Base-by-base conservation (phyloP, 2,329 filamentous ascomycete genomes). In the Leptographium lundbergii region DNA sequence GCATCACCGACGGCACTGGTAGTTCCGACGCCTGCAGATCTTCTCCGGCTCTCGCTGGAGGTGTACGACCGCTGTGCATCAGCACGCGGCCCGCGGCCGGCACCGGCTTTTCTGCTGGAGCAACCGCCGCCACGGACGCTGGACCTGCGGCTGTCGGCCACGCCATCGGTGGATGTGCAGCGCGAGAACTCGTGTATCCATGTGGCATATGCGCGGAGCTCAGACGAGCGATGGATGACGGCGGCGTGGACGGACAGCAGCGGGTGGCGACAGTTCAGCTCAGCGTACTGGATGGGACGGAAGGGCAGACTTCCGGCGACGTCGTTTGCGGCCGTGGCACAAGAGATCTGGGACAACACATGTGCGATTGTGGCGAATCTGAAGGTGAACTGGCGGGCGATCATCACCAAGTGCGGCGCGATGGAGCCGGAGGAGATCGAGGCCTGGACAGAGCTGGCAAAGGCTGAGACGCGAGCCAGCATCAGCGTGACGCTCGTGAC, bases 131-230 rank as follows among this genome's bases (percentile, higher is more conserved):
- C 88, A 13, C 82, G 86, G 29, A 78, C 77, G 32, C 87, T 95
- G 57, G 87, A 88, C 56, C 94, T 95, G 71, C 87, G 88, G 68
- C 72, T 91, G 2, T 79, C 76, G 1, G 71, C 81, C 0, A 82
- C 81, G 17, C 86, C 88, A 2, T 89, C 88, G 0, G 80, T 83
- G 22, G 88, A 89, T 22, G 74, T 92, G 6, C 75, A 94, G 57
- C 82, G 87, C 59, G 89, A 94, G 68, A 89, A 91, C 63, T 88
- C 84, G 0, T 87, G 87, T 66, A 82, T 95, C 34, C 89, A 95
- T 68, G 75, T 95, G 52, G 88, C 86, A 1, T 95, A 95, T 66
- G 82, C 87, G 2, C 79, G 85, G 59, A 91, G 88, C 66, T 76
- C 85, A 13, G 88, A 92, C 68, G 82, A 86, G 24, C 77, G 85